A percentile compares a stretch with the other conserved stretches of the same genome.
These are phyloP conservation scores for Verticillium nonalfalfae DNA, from an alignment of 2,329 filamentous ascomycete genomes.

Conservation along the genomic window DNA sequence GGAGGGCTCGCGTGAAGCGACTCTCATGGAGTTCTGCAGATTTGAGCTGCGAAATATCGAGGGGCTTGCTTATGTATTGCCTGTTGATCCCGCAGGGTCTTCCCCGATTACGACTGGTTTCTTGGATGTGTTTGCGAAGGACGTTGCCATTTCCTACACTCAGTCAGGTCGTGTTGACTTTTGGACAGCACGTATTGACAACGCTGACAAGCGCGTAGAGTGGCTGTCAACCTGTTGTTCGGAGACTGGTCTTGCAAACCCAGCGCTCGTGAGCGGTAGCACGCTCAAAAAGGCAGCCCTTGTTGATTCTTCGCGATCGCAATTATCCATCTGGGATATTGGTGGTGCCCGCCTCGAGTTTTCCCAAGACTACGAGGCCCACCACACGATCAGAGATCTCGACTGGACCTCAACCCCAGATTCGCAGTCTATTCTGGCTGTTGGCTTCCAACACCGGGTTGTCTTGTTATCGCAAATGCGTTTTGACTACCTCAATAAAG, in stretches of 20 bases:
- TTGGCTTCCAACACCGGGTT: slow-evolving; percentile 86
- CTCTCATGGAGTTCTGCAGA: slow-evolving; percentile 60
- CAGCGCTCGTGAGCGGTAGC: slow-evolving; percentile 76
- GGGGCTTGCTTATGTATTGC: slow-evolving; percentile 62
- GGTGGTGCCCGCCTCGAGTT: slow-evolving; percentile 76
- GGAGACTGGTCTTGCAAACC: slow-evolving; percentile 68
- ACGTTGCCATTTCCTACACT: slow-evolving; percentile 82
- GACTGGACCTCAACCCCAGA: slow-evolving; percentile 94
- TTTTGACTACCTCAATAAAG: slow-evolving; percentile 84
- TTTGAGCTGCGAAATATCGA: slow-evolving; percentile 60
- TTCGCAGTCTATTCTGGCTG: slow-evolving; percentile 79
- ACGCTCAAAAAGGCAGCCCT: slow-evolving; percentile 82
- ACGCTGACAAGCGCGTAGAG: slow-evolving; percentile 53
- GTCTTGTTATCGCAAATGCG: slow-evolving; percentile 79
- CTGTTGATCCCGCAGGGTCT: slow-evolving; percentile 80
- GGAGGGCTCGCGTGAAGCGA: slow-evolving; percentile 15
- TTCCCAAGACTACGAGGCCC: slow-evolving; percentile 64
- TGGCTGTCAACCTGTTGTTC: slow-evolving; percentile 80
- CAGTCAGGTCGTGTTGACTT: slow-evolving; percentile 68
- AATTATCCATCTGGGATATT: slow-evolving; percentile 87
- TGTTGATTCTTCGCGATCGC: slow-evolving; percentile 66
- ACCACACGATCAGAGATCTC: slow-evolving; percentile 75
- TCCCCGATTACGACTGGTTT: slow-evolving; percentile 67
- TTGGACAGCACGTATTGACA: slow-evolving; percentile 75
- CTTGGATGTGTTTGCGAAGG: slow-evolving; percentile 77